phyloP scores from a whole-genome alignment of 208 protist species.

The Herpetomonas tarakana region DNA sequence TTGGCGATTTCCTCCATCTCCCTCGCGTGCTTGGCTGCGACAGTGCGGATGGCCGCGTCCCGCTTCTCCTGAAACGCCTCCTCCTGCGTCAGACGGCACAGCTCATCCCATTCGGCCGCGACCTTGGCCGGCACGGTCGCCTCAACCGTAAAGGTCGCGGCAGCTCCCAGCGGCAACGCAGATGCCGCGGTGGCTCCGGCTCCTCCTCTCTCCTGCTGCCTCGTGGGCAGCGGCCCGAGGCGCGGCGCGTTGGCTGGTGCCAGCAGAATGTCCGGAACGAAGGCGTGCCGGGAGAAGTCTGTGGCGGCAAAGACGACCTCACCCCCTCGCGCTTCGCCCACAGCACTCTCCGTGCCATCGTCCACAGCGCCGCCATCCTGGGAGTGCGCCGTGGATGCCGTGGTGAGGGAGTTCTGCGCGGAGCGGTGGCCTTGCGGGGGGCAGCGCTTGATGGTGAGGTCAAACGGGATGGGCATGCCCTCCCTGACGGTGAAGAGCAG shows the following conservation, averaged over 20 bases:
- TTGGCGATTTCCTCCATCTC: conserved; percentile 26
- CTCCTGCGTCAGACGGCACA: conserved; percentile 51
- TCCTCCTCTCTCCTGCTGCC: no score
- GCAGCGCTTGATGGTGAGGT: conserved; percentile 29
- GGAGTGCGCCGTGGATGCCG: neutral
- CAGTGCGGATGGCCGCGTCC: conserved; percentile 8
- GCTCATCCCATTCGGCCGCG: conserved; percentile 49
- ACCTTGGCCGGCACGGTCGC: conserved; percentile 38
- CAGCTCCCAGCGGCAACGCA: no score
- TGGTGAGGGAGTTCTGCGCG: neutral
- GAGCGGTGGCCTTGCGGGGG: neutral
- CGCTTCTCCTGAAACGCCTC: conserved; percentile 28
- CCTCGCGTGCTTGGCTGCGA: conserved; percentile 6
- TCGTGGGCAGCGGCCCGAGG: neutral
- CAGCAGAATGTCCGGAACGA: conserved; percentile 52
- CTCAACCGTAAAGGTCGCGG: conserved; percentile 49
- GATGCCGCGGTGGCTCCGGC: no score
- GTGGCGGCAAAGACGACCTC: conserved; percentile 21
- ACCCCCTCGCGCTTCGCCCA: no score
- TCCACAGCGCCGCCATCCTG: neutral
- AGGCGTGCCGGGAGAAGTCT: conserved; percentile 22
- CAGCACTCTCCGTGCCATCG: neutral
- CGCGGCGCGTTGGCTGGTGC: conserved; percentile 10
- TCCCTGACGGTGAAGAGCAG: conserved; percentile 36
- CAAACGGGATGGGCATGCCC: conserved; percentile 44